Percentiles rank a stretch among this genome's conserved stretches.
Evolutionary conservation across 345 rosid species (phyloP).

Genomic region (Brassica cretica): DNA sequence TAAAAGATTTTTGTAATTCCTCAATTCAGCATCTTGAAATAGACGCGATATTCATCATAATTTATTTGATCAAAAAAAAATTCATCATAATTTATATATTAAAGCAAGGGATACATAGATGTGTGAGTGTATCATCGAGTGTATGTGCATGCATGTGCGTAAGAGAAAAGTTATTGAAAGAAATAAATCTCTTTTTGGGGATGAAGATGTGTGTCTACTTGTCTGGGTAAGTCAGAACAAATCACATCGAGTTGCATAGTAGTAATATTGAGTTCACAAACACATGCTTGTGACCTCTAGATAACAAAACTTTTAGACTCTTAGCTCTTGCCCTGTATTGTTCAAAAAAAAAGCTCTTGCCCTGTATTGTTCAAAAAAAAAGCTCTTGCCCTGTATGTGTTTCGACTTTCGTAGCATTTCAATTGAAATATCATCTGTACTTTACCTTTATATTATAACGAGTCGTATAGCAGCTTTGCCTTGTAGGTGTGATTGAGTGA

Average conservation of each 20-base stretch:
- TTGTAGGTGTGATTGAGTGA: slow-evolving; percentile 18
- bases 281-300: slow-evolving; percentile 33
- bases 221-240: slow-evolving; percentile 35
- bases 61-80: background rate
- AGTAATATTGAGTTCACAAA: background rate
- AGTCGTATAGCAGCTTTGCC: background rate
- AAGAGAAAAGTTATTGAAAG: slow-evolving; percentile 9
- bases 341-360: background rate
- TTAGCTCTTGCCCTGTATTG: background rate
- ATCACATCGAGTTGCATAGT: slow-evolving; percentile 40
- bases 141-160: slow-evolving; percentile 33
- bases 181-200: slow-evolving; percentile 12
- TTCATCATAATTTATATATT: background rate
- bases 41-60: background rate
- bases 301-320: background rate
- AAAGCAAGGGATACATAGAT: background rate
- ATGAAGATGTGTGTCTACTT: slow-evolving; percentile 32
- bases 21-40: slow-evolving; percentile 6
- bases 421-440: background rate
- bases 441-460: background rate
- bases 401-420: slow-evolving; percentile 1
- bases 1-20: background rate
- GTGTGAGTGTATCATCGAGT: background rate
- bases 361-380: background rate
- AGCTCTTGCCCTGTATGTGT: slow-evolving; percentile 10